These are phyloP conservation scores for Leccinum fibrillosum DNA, from an alignment of 768 basidiomycete species.

Conservation along the genomic window DNA sequence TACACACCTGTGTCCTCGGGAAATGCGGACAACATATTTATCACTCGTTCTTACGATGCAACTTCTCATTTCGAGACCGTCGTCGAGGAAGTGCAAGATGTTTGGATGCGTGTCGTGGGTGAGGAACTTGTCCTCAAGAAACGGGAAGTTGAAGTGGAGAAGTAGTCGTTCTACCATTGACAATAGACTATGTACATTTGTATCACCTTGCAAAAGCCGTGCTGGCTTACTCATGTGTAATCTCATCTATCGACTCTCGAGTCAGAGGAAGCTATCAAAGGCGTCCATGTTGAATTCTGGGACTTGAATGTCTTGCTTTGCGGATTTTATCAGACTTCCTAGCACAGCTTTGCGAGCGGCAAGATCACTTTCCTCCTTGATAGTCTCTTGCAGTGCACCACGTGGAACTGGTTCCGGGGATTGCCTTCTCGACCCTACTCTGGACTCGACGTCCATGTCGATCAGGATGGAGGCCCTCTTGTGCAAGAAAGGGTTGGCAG, in stretches of 20 bases:
- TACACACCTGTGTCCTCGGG: slow-evolving; percentile 88
- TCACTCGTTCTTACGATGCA: slow-evolving; percentile 97
- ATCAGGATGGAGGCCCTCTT: slow-evolving; percentile 78
- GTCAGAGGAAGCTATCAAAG: slow-evolving; percentile 40
- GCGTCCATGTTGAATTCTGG: slow-evolving; percentile 87
- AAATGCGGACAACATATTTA: slow-evolving; percentile 84
- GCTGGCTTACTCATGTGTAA: slow-evolving; percentile 2
- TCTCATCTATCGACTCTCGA: neutral
- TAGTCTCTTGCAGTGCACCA: slow-evolving; percentile 27
- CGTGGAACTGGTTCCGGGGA: slow-evolving; percentile 41
- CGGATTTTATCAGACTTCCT: slow-evolving; percentile 86
- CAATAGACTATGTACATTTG: slow-evolving; percentile 8
- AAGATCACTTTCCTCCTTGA: slow-evolving; percentile 53
- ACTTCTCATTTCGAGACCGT: slow-evolving; percentile 99
- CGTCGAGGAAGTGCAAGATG: slow-evolving; percentile 94
- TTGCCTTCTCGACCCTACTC: slow-evolving; percentile 52
- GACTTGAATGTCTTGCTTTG: slow-evolving; percentile 81
- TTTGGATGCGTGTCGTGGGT: slow-evolving; percentile 87
- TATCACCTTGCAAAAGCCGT: slow-evolving; percentile 11
- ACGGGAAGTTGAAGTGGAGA: slow-evolving; percentile 68
- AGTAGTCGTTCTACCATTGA: slow-evolving; percentile 22
- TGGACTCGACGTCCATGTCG: slow-evolving; percentile 78
- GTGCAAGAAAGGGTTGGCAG: slow-evolving; percentile 50
- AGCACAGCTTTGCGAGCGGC: slow-evolving; percentile 68
- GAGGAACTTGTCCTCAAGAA: slow-evolving; percentile 83